Conservation (phyloP, 2,329 filamentous ascomycete genomes). For the Didymosphaeria variabile region DNA sequence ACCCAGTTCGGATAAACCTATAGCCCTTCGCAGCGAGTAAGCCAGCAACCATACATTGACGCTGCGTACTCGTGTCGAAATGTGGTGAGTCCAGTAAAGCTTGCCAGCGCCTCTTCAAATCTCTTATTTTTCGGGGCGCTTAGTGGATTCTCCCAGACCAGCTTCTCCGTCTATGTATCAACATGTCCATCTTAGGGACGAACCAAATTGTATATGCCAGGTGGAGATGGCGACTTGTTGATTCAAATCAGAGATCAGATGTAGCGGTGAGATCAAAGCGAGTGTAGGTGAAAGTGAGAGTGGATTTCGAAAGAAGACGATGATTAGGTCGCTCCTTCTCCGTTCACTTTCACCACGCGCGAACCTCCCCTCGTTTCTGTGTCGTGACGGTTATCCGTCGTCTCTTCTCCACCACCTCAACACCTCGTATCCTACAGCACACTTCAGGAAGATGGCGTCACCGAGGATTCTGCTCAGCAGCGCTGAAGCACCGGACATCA, state of each 20-base stretch:
- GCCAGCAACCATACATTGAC: too few species aligned
- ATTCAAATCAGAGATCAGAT: background rate
- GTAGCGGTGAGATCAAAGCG: background rate
- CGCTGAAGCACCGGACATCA: background rate
- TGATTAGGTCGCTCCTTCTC: background rate
- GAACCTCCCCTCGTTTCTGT: background rate
- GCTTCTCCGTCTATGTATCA: too few species aligned
- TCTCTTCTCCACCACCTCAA: background rate
- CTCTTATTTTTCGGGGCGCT: too few species aligned
- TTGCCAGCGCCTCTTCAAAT: too few species aligned
- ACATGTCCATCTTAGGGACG: too few species aligned
- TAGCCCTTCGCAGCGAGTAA: too few species aligned
- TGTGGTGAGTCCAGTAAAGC: too few species aligned
- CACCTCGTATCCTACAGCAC: background rate
- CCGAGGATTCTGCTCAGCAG: slow-evolving; percentile 1
- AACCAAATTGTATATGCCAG: too few species aligned
- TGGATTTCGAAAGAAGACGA: background rate
- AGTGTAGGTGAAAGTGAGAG: background rate
- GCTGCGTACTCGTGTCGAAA: too few species aligned
- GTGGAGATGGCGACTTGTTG: too few species aligned
- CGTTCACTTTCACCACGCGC: background rate
- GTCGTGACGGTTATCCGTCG: background rate
- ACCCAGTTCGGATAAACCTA: too few species aligned
- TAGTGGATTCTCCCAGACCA: too few species aligned
- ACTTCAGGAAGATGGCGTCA: background rate